Percentiles rank a stretch among this genome's conserved stretches.
These are phyloP conservation scores for Aspergillus carbonarius DNA, from an alignment of 2,329 filamentous ascomycete species.

Conservation along the genomic window DNA sequence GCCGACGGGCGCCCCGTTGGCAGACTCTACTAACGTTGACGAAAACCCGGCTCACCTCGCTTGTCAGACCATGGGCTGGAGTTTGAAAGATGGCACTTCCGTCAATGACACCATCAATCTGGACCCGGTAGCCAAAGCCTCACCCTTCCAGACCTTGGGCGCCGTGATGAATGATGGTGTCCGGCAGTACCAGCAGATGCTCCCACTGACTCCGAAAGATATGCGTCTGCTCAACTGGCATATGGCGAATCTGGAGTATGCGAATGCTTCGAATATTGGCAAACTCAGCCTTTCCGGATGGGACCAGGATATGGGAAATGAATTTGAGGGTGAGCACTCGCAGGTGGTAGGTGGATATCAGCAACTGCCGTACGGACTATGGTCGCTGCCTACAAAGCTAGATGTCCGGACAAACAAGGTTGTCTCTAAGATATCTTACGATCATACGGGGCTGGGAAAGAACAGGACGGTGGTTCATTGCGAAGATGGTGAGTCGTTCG, in stretches of 20 bases:
- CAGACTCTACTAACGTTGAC: slow-evolving; percentile 64
- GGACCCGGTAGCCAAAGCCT: slow-evolving; percentile 60
- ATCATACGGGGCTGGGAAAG: slow-evolving; percentile 39
- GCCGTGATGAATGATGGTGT: slow-evolving; percentile 93
- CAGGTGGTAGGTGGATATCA: slow-evolving; percentile 94
- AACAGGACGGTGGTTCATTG: slow-evolving; percentile 66
- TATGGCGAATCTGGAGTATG: slow-evolving; percentile 96
- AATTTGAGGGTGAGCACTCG: slow-evolving; percentile 92
- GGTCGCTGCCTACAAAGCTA: slow-evolving; percentile 72
- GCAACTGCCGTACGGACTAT: slow-evolving; percentile 82
- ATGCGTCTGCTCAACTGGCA: slow-evolving; percentile 96
- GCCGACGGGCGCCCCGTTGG: slow-evolving; percentile 46
- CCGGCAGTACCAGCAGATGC: slow-evolving; percentile 76
- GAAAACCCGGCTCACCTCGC: slow-evolving; percentile 73
- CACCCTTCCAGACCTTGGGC: slow-evolving; percentile 71
- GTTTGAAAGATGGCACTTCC: slow-evolving; percentile 62
- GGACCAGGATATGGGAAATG: slow-evolving; percentile 97
- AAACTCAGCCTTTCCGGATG: slow-evolving; percentile 85
- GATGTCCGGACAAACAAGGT: slow-evolving; percentile 72
- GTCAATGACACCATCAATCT: slow-evolving; percentile 70
- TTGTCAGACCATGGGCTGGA: slow-evolving; percentile 80
- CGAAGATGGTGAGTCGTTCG: slow-evolving; percentile 71
- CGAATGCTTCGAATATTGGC: slow-evolving; percentile 85
- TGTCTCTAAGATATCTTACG: slow-evolving; percentile 72
- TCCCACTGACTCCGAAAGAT: slow-evolving; percentile 82